Evolutionary conservation across 2,329 filamentous ascomycete genomes (phyloP).

Genomic region (Hortaea werneckii): DNA sequence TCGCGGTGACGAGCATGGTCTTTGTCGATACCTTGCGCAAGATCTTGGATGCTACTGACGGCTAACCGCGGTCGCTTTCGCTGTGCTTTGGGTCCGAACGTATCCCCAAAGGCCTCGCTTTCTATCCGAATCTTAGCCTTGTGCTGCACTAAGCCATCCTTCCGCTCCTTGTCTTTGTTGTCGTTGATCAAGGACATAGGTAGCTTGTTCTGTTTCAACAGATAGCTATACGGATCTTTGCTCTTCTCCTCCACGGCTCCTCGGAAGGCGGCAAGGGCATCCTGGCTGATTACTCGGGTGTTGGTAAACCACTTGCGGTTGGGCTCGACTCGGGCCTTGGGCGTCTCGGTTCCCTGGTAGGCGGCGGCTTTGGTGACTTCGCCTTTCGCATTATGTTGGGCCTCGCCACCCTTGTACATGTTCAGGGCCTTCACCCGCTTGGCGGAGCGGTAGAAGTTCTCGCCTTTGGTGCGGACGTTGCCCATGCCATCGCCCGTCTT

Average conservation of each 20-base stretch:
- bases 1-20: slow-evolving; percentile 76
- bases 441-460: slow-evolving; percentile 87
- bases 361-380: slow-evolving; percentile 75
- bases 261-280: slow-evolving; percentile 76
- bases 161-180: slow-evolving; percentile 46
- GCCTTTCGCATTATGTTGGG: slow-evolving; percentile 70
- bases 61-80: slow-evolving; percentile 85
- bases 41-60: slow-evolving; percentile 69
- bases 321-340: slow-evolving; percentile 80
- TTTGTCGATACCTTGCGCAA: slow-evolving; percentile 69
- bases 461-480: slow-evolving; percentile 89
- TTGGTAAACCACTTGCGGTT: slow-evolving; percentile 98
- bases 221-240: slow-evolving; percentile 81
- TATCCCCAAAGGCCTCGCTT: slow-evolving; percentile 72
- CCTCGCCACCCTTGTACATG: slow-evolving; percentile 80
- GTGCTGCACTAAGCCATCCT: slow-evolving; percentile 84
- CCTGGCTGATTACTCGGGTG: slow-evolving; percentile 80
- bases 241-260: slow-evolving; percentile 86
- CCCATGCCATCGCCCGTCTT: slow-evolving; percentile 77
- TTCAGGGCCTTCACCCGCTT: slow-evolving; percentile 86
- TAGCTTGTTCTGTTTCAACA: slow-evolving; percentile 95
- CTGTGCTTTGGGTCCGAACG: slow-evolving; percentile 88
- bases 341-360: slow-evolving; percentile 73
- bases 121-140: slow-evolving; percentile 90
- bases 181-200: slow-evolving; percentile 91